phyloP scores from a whole-genome alignment of 352 stramenopile species.

The Elongisporangium prolatum region DNA sequence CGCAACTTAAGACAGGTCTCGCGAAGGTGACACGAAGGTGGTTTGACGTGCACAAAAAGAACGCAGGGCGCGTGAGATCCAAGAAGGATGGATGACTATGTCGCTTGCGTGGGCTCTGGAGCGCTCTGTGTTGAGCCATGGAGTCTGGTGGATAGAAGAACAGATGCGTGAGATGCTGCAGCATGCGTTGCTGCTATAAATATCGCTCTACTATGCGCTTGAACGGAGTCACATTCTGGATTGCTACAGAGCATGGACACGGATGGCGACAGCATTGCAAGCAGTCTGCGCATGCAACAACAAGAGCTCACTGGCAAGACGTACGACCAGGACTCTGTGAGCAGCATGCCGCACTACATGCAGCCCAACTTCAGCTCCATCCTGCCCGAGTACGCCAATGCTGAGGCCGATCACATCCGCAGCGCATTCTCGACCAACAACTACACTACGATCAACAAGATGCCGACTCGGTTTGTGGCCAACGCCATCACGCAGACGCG shows the following conservation, averaged over 20 bases:
- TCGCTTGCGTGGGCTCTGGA: neutral
- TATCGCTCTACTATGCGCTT: neutral
- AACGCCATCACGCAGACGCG: conserved; percentile 62
- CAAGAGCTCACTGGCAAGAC: neutral
- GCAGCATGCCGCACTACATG: conserved; percentile 65
- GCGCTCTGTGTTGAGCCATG: neutral
- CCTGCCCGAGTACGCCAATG: conserved; percentile 73
- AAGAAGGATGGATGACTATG: neutral
- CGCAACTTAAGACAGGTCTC: neutral
- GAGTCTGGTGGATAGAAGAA: neutral
- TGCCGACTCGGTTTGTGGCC: conserved; percentile 40
- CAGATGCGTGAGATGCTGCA: neutral
- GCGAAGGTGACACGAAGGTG: conserved; percentile 1
- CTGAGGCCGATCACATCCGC: conserved; percentile 72
- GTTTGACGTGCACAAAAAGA: neutral
- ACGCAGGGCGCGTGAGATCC: neutral
- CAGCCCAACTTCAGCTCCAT: conserved; percentile 79
- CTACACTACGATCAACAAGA: conserved; percentile 65
- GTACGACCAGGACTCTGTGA: neutral
- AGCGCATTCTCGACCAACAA: conserved; percentile 63
- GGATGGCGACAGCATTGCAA: neutral
- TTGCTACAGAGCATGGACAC: neutral
- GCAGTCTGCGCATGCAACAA: neutral
- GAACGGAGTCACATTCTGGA: neutral
- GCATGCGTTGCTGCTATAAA: neutral